These are phyloP conservation scores for Atractiella rhizophila DNA, from an alignment of 768 basidiomycete genomes.

Conservation along the genomic window DNA sequence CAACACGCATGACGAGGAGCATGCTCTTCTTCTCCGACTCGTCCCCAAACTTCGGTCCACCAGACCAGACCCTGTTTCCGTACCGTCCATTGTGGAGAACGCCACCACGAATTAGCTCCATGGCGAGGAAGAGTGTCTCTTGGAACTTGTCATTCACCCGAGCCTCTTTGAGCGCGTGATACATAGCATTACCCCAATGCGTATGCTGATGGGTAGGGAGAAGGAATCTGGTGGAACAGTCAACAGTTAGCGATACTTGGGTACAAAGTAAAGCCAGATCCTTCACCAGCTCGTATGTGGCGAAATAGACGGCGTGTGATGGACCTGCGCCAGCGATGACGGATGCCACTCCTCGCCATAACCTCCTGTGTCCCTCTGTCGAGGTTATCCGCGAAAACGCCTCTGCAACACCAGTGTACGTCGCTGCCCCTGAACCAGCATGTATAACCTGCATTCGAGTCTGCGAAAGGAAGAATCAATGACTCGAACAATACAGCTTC, in stretches of 20 bases:
- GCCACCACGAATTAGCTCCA: conserved; percentile 41
- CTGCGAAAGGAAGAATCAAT: no score
- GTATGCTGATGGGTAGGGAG: conserved; percentile 70
- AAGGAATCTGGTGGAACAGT: conserved; percentile 41
- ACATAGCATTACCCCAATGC: conserved; percentile 70
- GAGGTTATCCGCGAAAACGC: conserved; percentile 77
- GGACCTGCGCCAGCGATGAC: conserved; percentile 92
- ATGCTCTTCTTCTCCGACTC: conserved; percentile 44
- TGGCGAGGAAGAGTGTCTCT: conserved; percentile 75
- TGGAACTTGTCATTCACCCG: conserved; percentile 95
- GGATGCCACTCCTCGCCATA: conserved; percentile 90
- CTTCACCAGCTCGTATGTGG: conserved; percentile 78
- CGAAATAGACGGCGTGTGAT: conserved; percentile 94
- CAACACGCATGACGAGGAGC: conserved; percentile 82
- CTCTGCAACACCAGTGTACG: conserved; percentile 71
- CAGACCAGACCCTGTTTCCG: conserved; percentile 66
- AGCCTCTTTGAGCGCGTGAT: conserved; percentile 46
- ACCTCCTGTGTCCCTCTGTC: conserved; percentile 65
- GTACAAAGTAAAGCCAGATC: conserved; percentile 35
- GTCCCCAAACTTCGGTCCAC: conserved; percentile 71
- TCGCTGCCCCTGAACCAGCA: conserved; percentile 44
- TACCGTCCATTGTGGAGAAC: conserved; percentile 41
- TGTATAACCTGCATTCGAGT: conserved; percentile 99
- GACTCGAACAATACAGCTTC: no score
- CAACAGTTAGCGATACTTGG: not conserved